Base-by-base conservation (phyloP, 176 grass and related monocot genomes). In the Triticum turgidum region DNA sequence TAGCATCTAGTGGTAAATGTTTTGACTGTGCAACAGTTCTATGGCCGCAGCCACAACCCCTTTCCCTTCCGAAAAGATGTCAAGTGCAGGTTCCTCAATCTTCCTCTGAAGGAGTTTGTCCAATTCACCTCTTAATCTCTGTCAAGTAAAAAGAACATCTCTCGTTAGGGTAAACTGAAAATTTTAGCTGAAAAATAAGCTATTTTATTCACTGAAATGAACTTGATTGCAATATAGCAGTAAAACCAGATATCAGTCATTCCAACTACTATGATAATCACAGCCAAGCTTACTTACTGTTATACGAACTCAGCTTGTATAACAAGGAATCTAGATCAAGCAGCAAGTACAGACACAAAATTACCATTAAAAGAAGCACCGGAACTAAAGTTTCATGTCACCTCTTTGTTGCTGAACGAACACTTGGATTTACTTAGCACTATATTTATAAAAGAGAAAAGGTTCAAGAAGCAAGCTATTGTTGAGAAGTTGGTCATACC, bases 111-210 rank as follows among this genome's bases (percentile, higher is more conserved):
- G 92, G 13, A 98, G 86, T 62, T 88, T 92, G 80, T 98, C 96
- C 76, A 98, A 65, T 75, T 95, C 91, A 84, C 90, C 76, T 91
- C 96, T 94, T 88, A 98, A 87, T 81, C 88, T 95, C 96, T 98
- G 89, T 84, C 58, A 66, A 89, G 32, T 59, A 14, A 65, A 73
- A 64, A 44, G 56, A 81, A 6, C 24, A 65, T n/a, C 7, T 34
- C 66, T 42, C 59, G 15, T 81, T 70, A 87, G 45, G 66, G 45
- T 73, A 65, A 39, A 42, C 27, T 85, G 18, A n/a, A 20, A 24
- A 30, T 65, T 25, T 65, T 35, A 12, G 41, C 20, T 77, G 7
- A 83, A 82, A 77, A 45, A 45, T 47, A 17, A 12, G 37, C 9
- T 32, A 18, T 65, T 76, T 38, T 70, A 20, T 74, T 54, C 11